phyloP scores from a whole-genome alignment of 441 rosid genomes.

The Raphanus hybrid region DNA sequence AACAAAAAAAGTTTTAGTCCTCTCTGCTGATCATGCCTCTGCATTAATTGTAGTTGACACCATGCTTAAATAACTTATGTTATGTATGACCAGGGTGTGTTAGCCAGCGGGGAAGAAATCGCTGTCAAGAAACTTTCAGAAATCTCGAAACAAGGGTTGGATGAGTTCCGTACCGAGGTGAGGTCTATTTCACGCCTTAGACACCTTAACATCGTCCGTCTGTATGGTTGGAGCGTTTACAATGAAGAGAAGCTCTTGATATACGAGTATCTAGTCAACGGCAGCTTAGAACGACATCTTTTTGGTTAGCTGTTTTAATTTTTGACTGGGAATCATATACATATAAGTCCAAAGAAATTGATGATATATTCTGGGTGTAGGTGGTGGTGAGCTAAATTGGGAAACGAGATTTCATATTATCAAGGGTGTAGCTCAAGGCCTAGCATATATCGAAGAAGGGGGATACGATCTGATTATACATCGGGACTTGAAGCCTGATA shows the following conservation, averaged over 20 bases:
- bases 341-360: too few species aligned
- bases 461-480: too few species aligned
- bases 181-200: background rate
- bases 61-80: background rate
- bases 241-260: too few species aligned
- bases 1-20: background rate
- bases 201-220: background rate
- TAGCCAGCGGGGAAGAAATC: background rate
- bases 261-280: too few species aligned
- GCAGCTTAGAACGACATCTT: too few species aligned
- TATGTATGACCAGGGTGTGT: background rate
- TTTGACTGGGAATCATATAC: background rate
- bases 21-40: background rate
- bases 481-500: too few species aligned
- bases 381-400: too few species aligned
- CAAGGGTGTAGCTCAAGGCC: too few species aligned
- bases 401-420: too few species aligned
- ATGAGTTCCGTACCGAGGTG: background rate
- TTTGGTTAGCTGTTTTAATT: too few species aligned
- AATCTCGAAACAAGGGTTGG: background rate
- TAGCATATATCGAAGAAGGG: too few species aligned
- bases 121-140: constrained; percentile 3
- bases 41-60: background rate
- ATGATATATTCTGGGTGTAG: too few species aligned
- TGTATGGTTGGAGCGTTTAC: background rate